A percentile compares a stretch with the other conserved stretches of the same genome.
Conservation (phyloP, 164 flowering plant genomes). For the Saururus chinensis region DNA sequence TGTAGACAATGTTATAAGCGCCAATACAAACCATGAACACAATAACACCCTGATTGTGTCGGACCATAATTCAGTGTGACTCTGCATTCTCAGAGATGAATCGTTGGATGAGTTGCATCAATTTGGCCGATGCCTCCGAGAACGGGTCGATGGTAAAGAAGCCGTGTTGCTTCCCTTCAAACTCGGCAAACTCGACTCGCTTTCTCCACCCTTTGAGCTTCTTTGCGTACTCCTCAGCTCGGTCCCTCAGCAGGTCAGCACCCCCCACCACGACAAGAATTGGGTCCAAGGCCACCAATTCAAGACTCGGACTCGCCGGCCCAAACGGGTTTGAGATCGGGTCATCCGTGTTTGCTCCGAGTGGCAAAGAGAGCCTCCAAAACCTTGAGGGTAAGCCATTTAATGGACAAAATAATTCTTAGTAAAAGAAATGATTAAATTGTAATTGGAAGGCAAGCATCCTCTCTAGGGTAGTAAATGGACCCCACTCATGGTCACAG, state of each 20-base stretch:
- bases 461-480: too few species aligned
- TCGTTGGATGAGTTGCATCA: conserved; percentile 37
- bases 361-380: conserved; percentile 65
- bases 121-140: conserved; percentile 26
- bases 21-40: neutral
- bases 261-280: conserved; percentile 53
- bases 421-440: too few species aligned
- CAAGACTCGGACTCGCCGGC: conserved; percentile 32
- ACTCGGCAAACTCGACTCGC: conserved; percentile 46
- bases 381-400: conserved; percentile 24
- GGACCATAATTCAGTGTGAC: neutral
- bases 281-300: conserved; percentile 32
- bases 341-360: conserved; percentile 50
- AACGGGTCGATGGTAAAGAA: conserved; percentile 51
- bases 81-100: conserved; percentile 21
- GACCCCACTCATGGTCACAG: too few species aligned
- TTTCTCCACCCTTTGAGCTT: conserved; percentile 43
- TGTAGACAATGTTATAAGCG: neutral
- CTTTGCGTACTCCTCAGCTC: conserved; percentile 41
- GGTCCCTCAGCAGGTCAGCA: conserved; percentile 45
- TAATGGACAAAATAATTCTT: neutral
- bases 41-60: neutral
- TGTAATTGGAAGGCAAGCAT: too few species aligned
- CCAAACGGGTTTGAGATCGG: conserved; percentile 70
- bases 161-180: conserved; percentile 61